Evolutionary conservation across 352 stramenopile genomes (phyloP), one percentile per base, ranked within the genome.

Genomic region (Blastocystis sp.): DNA sequence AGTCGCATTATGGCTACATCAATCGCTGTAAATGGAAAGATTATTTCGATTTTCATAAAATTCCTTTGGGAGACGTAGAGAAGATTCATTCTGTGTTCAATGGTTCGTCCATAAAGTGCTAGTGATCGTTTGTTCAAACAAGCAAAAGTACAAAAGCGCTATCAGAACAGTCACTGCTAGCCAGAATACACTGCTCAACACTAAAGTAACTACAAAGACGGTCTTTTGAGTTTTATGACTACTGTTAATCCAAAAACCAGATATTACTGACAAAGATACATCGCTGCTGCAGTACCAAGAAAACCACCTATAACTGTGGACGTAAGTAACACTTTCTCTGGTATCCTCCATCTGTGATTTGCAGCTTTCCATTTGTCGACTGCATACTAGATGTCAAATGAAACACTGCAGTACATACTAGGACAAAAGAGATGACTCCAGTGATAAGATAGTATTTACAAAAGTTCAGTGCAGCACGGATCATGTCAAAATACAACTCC

Each of bases 21-120:
- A 27, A 58, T 13, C 56, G 59, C 24, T 79, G 68, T n/a, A 58
- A 59, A 19, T 79, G 68, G 68, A 57, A 59, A 7, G n/a, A 56
- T 27, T 79, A 79, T 24, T 79, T 79, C 15, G 68, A 60, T 27
- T 79, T 79, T 53, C 68, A 79, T n/a, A 79, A 79, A 15, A 48
- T 79, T 79, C 68, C 68, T 11, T 35, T 79, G 40, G 59, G 40
- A 9, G 68, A 79, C 2, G 44, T 79, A 27, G 22, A 27, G 33
- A 79, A 15, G 33, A 60, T 79, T 11, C 13, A 40, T 6, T 30
- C 22, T 13, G 37, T 59, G 44, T 79, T 79, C 59, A 60, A 58
- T 24, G 17, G 33, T 13, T 24, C 15, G 30, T 6, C 64, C 1
- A 17, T 27, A 22, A 54, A 24, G 35, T 76, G 64, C 53, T 76